Conservation (phyloP, 148 eudicot species). For the Nepenthes gracilis region DNA sequence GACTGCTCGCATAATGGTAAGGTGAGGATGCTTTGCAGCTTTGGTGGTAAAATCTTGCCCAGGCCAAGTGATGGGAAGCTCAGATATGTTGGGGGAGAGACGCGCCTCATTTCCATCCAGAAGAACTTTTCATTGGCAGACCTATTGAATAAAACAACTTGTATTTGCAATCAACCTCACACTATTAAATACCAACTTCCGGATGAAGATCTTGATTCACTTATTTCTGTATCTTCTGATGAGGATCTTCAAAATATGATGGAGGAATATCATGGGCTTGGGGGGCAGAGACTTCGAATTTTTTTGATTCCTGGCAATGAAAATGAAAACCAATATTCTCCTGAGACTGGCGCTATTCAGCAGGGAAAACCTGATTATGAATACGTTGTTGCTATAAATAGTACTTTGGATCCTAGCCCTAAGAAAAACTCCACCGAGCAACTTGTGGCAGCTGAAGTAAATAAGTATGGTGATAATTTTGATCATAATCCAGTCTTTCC, state of each 20-base stretch:
- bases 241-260: conserved; percentile 96
- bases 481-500: conserved; percentile 30
- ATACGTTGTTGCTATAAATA: conserved; percentile 86
- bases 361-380: conserved; percentile 65
- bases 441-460: conserved; percentile 16
- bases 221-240: conserved; percentile 79
- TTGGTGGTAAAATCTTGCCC: conserved; percentile 88
- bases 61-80: conserved; percentile 89
- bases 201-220: conserved; percentile 96
- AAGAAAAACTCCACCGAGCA: conserved; percentile 32
- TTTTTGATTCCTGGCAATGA: conserved; percentile 71
- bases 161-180: conserved; percentile 63
- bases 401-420: conserved; percentile 41
- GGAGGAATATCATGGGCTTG: conserved; percentile 71
- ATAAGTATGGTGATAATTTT: conserved; percentile 15
- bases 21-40: conserved; percentile 84
- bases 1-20: conserved; percentile 56
- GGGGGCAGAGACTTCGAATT: conserved; percentile 72
- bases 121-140: conserved; percentile 62
- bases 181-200: conserved; percentile 90
- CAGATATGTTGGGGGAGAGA: conserved; percentile 93
- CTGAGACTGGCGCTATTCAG: conserved; percentile 24
- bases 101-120: conserved; percentile 63
- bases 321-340: conserved; percentile 26
- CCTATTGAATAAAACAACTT: conserved; percentile 54